Percentiles rank a stretch among this genome's conserved stretches.
These are phyloP conservation scores for Lepiota venenata DNA, from an alignment of 768 basidiomycete genomes.

Conservation along the genomic window DNA sequence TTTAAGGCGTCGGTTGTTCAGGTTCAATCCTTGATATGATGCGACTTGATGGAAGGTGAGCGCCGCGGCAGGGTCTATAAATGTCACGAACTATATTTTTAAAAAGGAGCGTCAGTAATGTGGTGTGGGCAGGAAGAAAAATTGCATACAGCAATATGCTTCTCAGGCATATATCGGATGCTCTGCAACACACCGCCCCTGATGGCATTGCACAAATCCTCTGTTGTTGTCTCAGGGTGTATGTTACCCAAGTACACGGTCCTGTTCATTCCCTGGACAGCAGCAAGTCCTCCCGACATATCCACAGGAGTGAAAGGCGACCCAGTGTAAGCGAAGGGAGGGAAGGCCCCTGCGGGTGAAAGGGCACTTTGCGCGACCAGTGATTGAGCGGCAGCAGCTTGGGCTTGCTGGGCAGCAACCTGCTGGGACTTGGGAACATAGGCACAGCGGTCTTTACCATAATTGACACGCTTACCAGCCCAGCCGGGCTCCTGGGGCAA, in stretches of 20 bases:
- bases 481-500: slow-evolving; percentile 90
- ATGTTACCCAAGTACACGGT: slow-evolving; percentile 97
- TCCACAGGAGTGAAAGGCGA: slow-evolving; percentile 39
- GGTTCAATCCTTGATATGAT: slow-evolving; percentile 81
- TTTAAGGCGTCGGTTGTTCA: slow-evolving; percentile 93
- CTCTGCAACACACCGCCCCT: slow-evolving; percentile 97
- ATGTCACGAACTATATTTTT: slow-evolving; percentile 92
- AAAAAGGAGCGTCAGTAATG: slow-evolving; percentile 12
- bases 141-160: slow-evolving; percentile 86
- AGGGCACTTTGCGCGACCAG: slow-evolving; percentile 55
- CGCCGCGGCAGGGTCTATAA: slow-evolving; percentile 91
- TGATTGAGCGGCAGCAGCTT: slow-evolving; percentile 81
- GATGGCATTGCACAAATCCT: slow-evolving; percentile 95
- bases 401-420: slow-evolving; percentile 82
- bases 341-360: slow-evolving; percentile 32
- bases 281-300: slow-evolving; percentile 25
- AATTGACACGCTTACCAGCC: slow-evolving; percentile 96
- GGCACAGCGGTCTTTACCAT: slow-evolving; percentile 97
- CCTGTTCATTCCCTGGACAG: slow-evolving; percentile 68
- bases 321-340: slow-evolving; percentile 44
- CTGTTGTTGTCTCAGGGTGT: slow-evolving; percentile 91
- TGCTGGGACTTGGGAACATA: slow-evolving; percentile 96
- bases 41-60: slow-evolving; percentile 95
- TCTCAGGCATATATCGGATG: slow-evolving; percentile 93
- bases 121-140: slow-evolving; percentile 1